Percentiles rank a stretch among this genome's conserved stretches.
Evolutionary conservation across 768 basidiomycete species (phyloP).

Genomic region (Trametes gibbosa): DNA sequence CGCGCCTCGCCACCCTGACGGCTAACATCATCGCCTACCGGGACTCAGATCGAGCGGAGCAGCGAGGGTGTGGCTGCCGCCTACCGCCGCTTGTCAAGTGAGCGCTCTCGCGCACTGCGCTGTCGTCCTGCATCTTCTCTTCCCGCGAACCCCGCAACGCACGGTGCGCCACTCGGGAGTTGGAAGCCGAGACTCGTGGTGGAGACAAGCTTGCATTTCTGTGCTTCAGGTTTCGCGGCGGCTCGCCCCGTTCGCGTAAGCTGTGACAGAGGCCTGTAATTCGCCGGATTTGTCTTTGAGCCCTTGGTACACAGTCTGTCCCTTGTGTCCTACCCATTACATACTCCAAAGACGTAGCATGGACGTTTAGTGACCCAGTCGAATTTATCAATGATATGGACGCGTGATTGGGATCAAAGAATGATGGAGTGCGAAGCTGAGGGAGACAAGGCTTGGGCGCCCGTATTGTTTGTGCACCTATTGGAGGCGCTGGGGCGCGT

Average conservation of each 20-base stretch:
- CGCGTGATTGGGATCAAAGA: constrained; percentile 17
- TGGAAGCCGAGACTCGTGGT: constrained; percentile 17
- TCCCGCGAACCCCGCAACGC: constrained; percentile 4
- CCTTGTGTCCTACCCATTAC: not conserved
- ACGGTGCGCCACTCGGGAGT: constrained; percentile 8
- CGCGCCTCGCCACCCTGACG: not conserved
- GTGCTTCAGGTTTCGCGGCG: constrained; percentile 2
- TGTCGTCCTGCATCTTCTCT: not conserved
- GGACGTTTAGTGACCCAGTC: constrained; percentile 10
- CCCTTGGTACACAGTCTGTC: not conserved
- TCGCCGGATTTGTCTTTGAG: not conserved
- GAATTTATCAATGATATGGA: constrained; percentile 4
- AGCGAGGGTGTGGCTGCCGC: not conserved
- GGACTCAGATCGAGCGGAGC: constrained; percentile 2
- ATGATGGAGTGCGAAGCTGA: constrained; percentile 15
- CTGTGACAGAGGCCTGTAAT: not conserved
- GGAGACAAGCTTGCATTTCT: not conserved
- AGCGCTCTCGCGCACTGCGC: not conserved
- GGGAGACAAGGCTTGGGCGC: constrained; percentile 1
- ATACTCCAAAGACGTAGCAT: constrained; percentile 3
- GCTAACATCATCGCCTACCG: constrained; percentile 7
- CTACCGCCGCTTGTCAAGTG: not conserved
- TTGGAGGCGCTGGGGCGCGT: constrained; percentile 18
- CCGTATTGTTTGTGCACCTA: constrained; percentile 3
- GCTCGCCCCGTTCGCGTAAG: not conserved